Base-by-base conservation (phyloP, 2,329 filamentous ascomycete genomes). In the Stagonosporopsis cucurbitacearum region DNA sequence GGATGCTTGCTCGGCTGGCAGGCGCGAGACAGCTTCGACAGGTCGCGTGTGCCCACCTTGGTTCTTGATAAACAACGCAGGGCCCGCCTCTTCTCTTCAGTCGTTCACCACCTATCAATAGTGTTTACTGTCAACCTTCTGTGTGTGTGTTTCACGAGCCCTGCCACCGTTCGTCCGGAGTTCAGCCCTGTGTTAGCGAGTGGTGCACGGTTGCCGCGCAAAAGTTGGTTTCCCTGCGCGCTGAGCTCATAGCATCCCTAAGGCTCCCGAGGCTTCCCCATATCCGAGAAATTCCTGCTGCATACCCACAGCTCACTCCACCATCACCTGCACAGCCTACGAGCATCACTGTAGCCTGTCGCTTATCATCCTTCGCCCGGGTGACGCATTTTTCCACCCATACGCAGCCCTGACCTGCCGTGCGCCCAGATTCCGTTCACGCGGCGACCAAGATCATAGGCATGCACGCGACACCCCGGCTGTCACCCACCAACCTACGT, bases 401-500 rank as follows among this genome's bases (percentile, higher is more conserved):
- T 50, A 48, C 48, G 43, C 40, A 58, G 50, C 49, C 60, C 47
- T 15, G 37, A 44, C 53, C 55, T 19, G 40, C 36, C 48, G 22
- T 52, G 46, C 47, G 64, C 60, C 53, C 60, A 57, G 53, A 54
- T 43, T 58, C 57, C 60, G 68, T 71, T 70, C 71, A 73, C 71
- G 71, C 69, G 72, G 68, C 67, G 59, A 69, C 40, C 47, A 50
- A 42, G 52, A 57, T 59, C 54, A 50, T 64, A 69, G 64, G 69
- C 66, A 74, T 72, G 73, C 73, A 75, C 72, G 72, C 72, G 72
- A 74, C 72, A 67, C 59, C 60, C 46, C 33, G 42, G 44, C 58
- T 65, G 64, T 62, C 65, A 66, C 55, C 60, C 59, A 65, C 59
- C 60, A 58, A 49, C 41, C 57, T 50, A 49, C 60, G 37, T 57